Evolutionary conservation across 495 filamentous ascomycete genomes (phyloP).

Genomic region (Hypomontagnella submonticulosa): DNA sequence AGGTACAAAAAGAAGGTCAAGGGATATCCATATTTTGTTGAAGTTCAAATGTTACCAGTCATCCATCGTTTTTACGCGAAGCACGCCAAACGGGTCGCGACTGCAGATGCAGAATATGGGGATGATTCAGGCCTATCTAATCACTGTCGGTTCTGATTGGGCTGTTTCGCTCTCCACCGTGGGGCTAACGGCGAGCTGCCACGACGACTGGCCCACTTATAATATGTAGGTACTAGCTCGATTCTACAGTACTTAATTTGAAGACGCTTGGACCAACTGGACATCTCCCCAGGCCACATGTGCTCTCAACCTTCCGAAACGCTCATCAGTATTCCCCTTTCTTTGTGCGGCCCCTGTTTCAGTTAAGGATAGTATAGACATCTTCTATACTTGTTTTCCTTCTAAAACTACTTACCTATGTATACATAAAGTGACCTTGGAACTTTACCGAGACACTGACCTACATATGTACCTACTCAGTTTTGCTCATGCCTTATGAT

Average conservation of each 20-base stretch:
- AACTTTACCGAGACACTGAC: too few relatives aligned
- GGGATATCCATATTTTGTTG: conserved; percentile 11
- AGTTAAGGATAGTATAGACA: too few relatives aligned
- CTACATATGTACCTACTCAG: too few relatives aligned
- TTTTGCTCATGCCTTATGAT: too few relatives aligned
- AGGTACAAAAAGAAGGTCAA: conserved; percentile 24
- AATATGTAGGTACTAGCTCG: conserved; percentile 1
- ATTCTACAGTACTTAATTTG: not conserved
- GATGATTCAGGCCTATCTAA: conserved; percentile 26
- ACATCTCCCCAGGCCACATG: too few relatives aligned
- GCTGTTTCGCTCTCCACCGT: not conserved
- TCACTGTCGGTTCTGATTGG: conserved; percentile 29
- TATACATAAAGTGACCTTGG: too few relatives aligned
- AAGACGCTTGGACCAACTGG: too few relatives aligned
- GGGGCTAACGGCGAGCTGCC: conserved; percentile 27
- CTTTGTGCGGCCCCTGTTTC: too few relatives aligned
- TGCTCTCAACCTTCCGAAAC: too few relatives aligned
- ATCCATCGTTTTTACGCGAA: conserved; percentile 35
- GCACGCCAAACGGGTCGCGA: conserved; percentile 39
- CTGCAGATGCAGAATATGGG: conserved; percentile 27
- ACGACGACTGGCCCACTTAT: conserved; percentile 30
- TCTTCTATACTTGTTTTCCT: too few relatives aligned
- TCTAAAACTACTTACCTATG: too few relatives aligned
- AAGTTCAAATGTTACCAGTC: conserved; percentile 24
- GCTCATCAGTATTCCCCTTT: too few relatives aligned